Evolutionary conservation across 352 stramenopile genomes (phyloP).

Genomic region (Globisporangium cylindrosporum): DNA sequence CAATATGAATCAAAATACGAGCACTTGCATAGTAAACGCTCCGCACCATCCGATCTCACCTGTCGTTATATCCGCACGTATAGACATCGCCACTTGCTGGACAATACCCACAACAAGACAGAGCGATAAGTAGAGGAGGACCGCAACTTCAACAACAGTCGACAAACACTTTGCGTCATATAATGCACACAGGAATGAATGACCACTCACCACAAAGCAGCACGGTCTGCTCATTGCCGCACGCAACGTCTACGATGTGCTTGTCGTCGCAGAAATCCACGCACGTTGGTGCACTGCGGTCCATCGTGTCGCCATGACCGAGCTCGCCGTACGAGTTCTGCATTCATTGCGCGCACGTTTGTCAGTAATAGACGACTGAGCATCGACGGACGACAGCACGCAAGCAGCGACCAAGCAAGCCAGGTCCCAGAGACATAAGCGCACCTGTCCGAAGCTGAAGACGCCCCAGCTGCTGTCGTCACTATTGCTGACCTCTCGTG

Average conservation of each 20-base stretch:
- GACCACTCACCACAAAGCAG: slow-evolving; percentile 64
- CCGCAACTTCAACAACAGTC: neutral
- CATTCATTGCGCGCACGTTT: neutral
- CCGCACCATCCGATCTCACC: slow-evolving; percentile 21
- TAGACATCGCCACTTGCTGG: slow-evolving; percentile 78
- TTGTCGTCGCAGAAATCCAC: slow-evolving; percentile 35
- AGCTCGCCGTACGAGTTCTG: slow-evolving; percentile 93
- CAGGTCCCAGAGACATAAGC: neutral
- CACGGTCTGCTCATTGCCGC: slow-evolving; percentile 90
- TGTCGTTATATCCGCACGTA: slow-evolving; percentile 92
- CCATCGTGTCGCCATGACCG: slow-evolving; percentile 77
- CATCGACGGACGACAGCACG: neutral
- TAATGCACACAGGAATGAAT: neutral
- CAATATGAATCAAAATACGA: neutral
- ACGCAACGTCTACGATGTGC: slow-evolving; percentile 78
- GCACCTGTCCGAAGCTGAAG: slow-evolving; percentile 53
- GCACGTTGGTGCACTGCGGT: slow-evolving; percentile 53
- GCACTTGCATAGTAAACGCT: neutral
- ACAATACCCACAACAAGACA: neutral
- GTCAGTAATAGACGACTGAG: neutral
- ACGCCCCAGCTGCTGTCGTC: slow-evolving; percentile 14
- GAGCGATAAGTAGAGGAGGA: neutral
- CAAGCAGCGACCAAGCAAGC: neutral
- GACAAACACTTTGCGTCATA: neutral
- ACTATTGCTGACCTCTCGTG: neutral